Percentiles rank a stretch among this genome's conserved stretches.
These are phyloP conservation scores for Brettanomyces nanus DNA, from an alignment of 805 yeast species.

Conservation along the genomic window DNA sequence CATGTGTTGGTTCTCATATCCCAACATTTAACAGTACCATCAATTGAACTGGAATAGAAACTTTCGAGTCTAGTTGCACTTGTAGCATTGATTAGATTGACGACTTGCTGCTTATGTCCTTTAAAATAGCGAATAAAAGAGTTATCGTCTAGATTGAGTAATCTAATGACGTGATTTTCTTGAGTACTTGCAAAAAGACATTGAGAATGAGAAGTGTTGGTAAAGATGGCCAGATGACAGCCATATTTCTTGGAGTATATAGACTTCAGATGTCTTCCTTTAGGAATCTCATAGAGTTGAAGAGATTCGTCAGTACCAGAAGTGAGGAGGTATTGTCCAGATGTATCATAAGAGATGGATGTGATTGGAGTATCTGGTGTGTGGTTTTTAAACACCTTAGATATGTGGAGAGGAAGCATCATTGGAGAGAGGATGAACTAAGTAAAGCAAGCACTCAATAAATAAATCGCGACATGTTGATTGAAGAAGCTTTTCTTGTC, in stretches of 20 bases:
- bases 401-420: slow-evolving; percentile 23
- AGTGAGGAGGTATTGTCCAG: slow-evolving; percentile 70
- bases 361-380: slow-evolving; percentile 47
- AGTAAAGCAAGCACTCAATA: no score
- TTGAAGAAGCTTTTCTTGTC: no score
- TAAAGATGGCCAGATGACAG: slow-evolving; percentile 75
- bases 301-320: slow-evolving; percentile 77
- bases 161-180: slow-evolving; percentile 67
- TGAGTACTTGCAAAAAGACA: slow-evolving; percentile 73
- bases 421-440: neutral
- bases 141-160: slow-evolving; percentile 68
- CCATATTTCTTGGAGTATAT: slow-evolving; percentile 88
- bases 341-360: slow-evolving; percentile 70
- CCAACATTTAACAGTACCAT: slow-evolving; percentile 81
- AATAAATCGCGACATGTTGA: no score
- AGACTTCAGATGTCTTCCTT: slow-evolving; percentile 62
- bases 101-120: slow-evolving; percentile 79
- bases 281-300: slow-evolving; percentile 68
- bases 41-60: slow-evolving; percentile 48
- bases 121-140: slow-evolving; percentile 76
- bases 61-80: slow-evolving; percentile 50
- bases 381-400: slow-evolving; percentile 35
- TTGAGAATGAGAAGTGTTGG: slow-evolving; percentile 48
- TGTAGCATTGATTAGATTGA: slow-evolving; percentile 66
- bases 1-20: slow-evolving; percentile 64